Evolutionary conservation across 2,329 filamentous ascomycete species (phyloP).

Genomic region (Tolypocladium ovalisporum): DNA sequence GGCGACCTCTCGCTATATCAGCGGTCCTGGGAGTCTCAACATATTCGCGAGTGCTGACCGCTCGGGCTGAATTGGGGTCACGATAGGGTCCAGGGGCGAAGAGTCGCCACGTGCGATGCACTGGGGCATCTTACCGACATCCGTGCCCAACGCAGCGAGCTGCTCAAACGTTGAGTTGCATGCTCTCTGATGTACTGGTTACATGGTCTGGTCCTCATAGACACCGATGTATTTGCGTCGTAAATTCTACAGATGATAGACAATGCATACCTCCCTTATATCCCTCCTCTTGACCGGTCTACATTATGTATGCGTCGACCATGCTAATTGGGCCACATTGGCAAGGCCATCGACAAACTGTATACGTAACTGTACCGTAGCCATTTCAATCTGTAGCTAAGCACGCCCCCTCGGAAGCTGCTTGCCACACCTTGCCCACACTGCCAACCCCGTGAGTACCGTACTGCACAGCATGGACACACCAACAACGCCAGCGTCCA

Average conservation of each 20-base stretch:
- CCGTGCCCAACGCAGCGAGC: too few relatives aligned
- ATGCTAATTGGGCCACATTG: neutral
- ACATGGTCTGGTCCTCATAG: too few relatives aligned
- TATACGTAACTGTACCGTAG: neutral
- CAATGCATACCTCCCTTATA: neutral
- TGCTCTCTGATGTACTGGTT: too few relatives aligned
- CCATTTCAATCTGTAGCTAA: neutral
- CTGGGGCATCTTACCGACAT: too few relatives aligned
- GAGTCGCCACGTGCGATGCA: too few relatives aligned
- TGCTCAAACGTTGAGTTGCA: too few relatives aligned
- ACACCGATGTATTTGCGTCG: too few relatives aligned
- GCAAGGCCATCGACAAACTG: neutral
- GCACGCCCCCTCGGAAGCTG: conserved; percentile 10
- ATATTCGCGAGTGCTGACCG: too few relatives aligned
- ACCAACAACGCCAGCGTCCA: conserved; percentile 41
- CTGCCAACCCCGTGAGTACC: conserved; percentile 45
- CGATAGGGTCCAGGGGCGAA: too few relatives aligned
- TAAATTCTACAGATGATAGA: neutral
- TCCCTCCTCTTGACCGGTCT: neutral
- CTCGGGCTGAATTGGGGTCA: too few relatives aligned
- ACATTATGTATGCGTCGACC: neutral
- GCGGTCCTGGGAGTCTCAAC: too few relatives aligned
- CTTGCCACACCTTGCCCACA: conserved; percentile 43
- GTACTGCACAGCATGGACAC: conserved; percentile 51
- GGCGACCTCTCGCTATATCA: too few relatives aligned